Conservation (phyloP, 2,329 filamentous ascomycete species). For the Scleromitrula shiraiana region DNA sequence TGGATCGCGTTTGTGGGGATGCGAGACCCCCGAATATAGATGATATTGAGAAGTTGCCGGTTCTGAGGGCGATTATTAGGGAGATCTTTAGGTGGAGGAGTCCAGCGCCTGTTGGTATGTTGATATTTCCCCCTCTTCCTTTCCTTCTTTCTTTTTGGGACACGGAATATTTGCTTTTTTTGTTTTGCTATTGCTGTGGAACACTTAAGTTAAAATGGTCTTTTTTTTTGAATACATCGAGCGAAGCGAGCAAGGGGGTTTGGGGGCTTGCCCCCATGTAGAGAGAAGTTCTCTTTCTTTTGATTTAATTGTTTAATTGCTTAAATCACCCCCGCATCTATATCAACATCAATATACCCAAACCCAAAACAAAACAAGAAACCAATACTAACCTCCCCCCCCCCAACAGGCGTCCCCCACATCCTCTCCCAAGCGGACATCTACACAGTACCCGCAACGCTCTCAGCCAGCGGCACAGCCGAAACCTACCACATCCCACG, state of each 20-base stretch:
- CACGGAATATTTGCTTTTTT: no score
- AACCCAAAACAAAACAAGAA: background rate
- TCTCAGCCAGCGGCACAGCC: no score
- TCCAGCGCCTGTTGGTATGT: conserved; percentile 23
- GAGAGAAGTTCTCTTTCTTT: no score
- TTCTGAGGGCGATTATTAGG: conserved; percentile 39
- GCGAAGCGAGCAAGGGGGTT: no score
- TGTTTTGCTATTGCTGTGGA: no score
- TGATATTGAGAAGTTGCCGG: conserved; percentile 37
- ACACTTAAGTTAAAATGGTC: no score
- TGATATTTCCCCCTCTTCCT: conserved; percentile 22
- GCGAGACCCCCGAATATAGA: conserved; percentile 39
- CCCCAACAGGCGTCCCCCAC: conserved; percentile 48
- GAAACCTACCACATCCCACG: conserved; percentile 25
- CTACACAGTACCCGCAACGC: no score
- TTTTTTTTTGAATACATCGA: no score
- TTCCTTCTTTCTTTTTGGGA: no score
- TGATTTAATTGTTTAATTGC: no score
- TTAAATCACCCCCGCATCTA: conserved; percentile 28
- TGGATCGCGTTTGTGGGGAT: conserved; percentile 42
- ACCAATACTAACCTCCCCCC: conserved; percentile 30
- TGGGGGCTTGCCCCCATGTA: no score
- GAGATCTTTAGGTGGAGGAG: conserved; percentile 28
- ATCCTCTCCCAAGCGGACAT: conserved; percentile 44
- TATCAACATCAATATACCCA: background rate